These are phyloP conservation scores for Backusella morwellensis DNA, from an alignment of 192 early-diverging fungal species.

Conservation along the genomic window DNA sequence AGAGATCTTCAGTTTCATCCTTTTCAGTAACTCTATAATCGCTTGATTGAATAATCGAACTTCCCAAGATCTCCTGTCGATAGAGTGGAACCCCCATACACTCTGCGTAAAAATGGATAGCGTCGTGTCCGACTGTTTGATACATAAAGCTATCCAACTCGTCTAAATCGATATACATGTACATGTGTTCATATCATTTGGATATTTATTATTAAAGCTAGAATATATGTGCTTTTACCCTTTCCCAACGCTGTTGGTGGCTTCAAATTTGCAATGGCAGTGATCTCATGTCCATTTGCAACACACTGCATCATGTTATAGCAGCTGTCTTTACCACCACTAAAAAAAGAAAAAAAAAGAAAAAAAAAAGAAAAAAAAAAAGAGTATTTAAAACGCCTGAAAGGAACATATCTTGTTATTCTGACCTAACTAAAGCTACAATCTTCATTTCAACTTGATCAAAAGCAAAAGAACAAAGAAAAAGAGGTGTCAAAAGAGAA, in stretches of 20 bases:
- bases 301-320: slow-evolving; percentile 96
- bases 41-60: slow-evolving; percentile 56
- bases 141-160: slow-evolving; percentile 97
- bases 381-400: background rate
- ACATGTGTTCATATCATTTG: background rate
- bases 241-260: slow-evolving; percentile 61
- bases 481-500: background rate
- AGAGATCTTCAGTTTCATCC: slow-evolving; percentile 97
- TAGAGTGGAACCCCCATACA: slow-evolving; percentile 88
- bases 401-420: background rate
- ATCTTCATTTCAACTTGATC: slow-evolving; percentile 10
- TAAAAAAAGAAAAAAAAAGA: slow-evolving; percentile 26
- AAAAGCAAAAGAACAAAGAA: background rate
- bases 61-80: slow-evolving; percentile 68
- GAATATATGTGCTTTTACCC: slow-evolving; percentile 45
- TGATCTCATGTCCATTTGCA: slow-evolving; percentile 88
- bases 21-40: slow-evolving; percentile 67
- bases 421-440: slow-evolving; percentile 11
- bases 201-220: background rate
- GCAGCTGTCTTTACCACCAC: slow-evolving; percentile 96
- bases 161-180: slow-evolving; percentile 42
- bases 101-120: slow-evolving; percentile 76
- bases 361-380: background rate
- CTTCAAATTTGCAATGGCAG: slow-evolving; percentile 90
- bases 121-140: slow-evolving; percentile 96